Percentiles rank a stretch among this genome's conserved stretches.
Evolutionary conservation across 139 green algal genomes (phyloP).

Genomic region (Astrephomene gubernaculifera): DNA sequence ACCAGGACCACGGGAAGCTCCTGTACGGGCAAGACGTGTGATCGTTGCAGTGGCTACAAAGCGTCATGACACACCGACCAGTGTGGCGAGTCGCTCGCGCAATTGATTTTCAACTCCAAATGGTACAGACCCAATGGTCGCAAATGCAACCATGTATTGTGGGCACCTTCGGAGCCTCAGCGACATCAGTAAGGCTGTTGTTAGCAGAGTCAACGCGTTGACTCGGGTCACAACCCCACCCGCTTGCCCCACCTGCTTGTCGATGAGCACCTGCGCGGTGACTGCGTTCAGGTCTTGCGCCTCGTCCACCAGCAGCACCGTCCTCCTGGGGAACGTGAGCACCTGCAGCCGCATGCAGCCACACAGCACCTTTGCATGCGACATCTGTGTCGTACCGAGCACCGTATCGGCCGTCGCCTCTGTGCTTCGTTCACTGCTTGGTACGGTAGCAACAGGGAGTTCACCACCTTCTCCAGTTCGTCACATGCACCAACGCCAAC

Average conservation of each 20-base stretch:
- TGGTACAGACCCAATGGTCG: not conserved
- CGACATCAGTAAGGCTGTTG: not conserved
- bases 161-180: no score
- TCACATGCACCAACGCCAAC: not conserved
- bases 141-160: not conserved
- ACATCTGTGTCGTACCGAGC: no score
- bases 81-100: no score
- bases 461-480: not conserved
- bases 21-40: not conserved
- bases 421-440: no score
- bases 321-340: not conserved
- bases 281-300: constrained; percentile 3
- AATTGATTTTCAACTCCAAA: not conserved
- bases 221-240: no score
- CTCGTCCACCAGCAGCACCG: not conserved
- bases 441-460: not conserved
- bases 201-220: not conserved
- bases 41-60: no score
- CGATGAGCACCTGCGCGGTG: not conserved
- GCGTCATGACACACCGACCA: no score
- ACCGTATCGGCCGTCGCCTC: not conserved
- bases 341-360: not conserved
- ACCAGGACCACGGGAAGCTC: not conserved
- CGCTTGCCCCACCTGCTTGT: not conserved
- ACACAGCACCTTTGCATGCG: no score